phyloP scores from a whole-genome alignment of 2,329 filamentous ascomycete species.

The Fusarium oligoseptatum region DNA sequence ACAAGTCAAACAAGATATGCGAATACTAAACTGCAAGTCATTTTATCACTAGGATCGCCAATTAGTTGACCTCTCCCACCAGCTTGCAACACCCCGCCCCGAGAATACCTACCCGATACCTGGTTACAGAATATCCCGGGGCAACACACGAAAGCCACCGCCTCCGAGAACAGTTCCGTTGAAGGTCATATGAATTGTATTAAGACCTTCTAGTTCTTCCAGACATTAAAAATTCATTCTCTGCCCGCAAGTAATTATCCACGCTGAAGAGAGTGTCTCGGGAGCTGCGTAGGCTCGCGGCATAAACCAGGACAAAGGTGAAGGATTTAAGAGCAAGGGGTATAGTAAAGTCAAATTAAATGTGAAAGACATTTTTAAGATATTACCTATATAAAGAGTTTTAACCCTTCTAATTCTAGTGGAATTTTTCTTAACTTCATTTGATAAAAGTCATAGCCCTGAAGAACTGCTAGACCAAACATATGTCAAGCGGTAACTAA shows the following conservation, averaged over 20 bases:
- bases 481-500: not conserved
- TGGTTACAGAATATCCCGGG: not conserved
- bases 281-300: too few species aligned
- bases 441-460: not conserved
- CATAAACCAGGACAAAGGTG: not conserved
- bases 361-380: not conserved
- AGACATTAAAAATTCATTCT: not conserved
- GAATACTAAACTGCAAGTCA: not conserved
- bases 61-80: too few species aligned
- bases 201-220: not conserved
- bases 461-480: not conserved
- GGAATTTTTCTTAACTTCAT: not conserved
- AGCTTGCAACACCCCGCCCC: not conserved
- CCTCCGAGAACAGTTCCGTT: not conserved
- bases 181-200: too few species aligned
- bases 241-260: not conserved
- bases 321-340: not conserved
- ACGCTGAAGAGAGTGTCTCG: not conserved
- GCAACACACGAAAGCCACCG: not conserved
- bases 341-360: not conserved
- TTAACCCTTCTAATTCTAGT: not conserved
- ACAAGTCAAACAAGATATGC: not conserved
- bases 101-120: not conserved
- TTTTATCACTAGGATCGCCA: not conserved
- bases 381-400: not conserved